Conservation (phyloP, 441 rosid genomes). For the Arabidopsis lyrata region DNA sequence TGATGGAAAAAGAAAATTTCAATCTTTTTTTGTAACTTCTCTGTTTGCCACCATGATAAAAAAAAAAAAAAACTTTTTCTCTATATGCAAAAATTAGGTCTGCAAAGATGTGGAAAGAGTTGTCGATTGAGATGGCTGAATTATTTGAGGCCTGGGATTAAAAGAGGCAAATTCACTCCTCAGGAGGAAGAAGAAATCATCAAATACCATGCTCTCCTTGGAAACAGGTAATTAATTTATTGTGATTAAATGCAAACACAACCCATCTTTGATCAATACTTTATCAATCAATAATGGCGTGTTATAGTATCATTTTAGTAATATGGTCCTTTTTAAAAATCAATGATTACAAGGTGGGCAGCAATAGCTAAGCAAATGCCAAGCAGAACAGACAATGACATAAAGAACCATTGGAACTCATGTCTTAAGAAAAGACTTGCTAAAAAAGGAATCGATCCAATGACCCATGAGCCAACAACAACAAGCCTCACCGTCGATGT, state of each 20-base stretch:
- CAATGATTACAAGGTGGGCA: conserved; percentile 45
- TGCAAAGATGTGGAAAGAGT: conserved; percentile 65
- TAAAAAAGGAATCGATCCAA: conserved; percentile 85
- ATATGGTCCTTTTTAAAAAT: background rate
- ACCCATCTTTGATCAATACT: background rate
- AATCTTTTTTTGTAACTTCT: conserved; percentile 9
- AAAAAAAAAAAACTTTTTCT: background rate
- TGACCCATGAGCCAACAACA: conserved; percentile 73
- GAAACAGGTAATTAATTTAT: conserved; percentile 55
- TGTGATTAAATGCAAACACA: background rate
- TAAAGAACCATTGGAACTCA: conserved; percentile 97
- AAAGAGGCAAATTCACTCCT: conserved; percentile 60
- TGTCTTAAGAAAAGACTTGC: conserved; percentile 86
- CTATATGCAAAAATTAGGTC: conserved; percentile 40
- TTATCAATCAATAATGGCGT: background rate
- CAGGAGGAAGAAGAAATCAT: conserved; percentile 59
- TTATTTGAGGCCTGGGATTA: conserved; percentile 65
- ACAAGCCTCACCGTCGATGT: background rate
- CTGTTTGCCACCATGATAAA: conserved; percentile 23
- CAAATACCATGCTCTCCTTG: conserved; percentile 56
- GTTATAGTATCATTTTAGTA: background rate
- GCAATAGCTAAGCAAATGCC: conserved; percentile 55
- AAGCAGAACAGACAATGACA: conserved; percentile 94
- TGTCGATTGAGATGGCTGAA: conserved; percentile 69
- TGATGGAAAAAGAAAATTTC: background rate